Evolutionary conservation across 805 yeast species (phyloP), one percentile per base, ranked within the genome.

Genomic region (Wickerhamomyces subpelliculosus): DNA sequence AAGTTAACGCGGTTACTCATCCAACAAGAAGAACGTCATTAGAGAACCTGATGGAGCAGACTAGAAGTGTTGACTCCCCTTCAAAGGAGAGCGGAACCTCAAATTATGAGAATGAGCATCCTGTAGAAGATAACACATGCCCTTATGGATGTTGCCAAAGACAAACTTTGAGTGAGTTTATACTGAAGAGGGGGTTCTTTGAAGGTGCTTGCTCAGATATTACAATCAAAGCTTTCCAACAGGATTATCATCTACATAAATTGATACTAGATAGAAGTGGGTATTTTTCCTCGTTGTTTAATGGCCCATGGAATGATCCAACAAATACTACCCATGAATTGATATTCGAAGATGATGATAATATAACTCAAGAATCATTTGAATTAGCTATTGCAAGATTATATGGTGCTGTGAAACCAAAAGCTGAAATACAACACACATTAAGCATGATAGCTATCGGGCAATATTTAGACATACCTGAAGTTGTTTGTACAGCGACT

Each of bases 201-300:
- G 64, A 66, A 28, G 77, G 77, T 0, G 62, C 60, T 2, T 70
- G 72, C 40, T 65, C 72, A 2, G 78, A 73, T 51, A 69, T 73
- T 26, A 60, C 70, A 0, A 53, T 75, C 9, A 50, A 42, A 40
- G 79, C 77, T 2, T 75, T 75, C 47, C 68, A 62, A 4, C 54
- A 57, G 19, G 55, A 54, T 13, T 75, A 73, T 48, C 50, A 49
- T n/a, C 51, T 75, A 2, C 81, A 75, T 44, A 58, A 61, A 42
- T 42, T 75, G 32, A 55, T 75, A 10, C 53, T 75, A 30, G 63
- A 62, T 36, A 59, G 70, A 38, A 61, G 74, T 39, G 72, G 70
- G 0, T 75, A 71, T 44, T 75, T 75, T 47, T 54, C 60, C 14
- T 59, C 70, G 4, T 42, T 75, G 33, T 68, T 75, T 42, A 53